phyloP scores from a whole-genome alignment of 2,329 filamentous ascomycete species.

The Diaporthe ilicicola region DNA sequence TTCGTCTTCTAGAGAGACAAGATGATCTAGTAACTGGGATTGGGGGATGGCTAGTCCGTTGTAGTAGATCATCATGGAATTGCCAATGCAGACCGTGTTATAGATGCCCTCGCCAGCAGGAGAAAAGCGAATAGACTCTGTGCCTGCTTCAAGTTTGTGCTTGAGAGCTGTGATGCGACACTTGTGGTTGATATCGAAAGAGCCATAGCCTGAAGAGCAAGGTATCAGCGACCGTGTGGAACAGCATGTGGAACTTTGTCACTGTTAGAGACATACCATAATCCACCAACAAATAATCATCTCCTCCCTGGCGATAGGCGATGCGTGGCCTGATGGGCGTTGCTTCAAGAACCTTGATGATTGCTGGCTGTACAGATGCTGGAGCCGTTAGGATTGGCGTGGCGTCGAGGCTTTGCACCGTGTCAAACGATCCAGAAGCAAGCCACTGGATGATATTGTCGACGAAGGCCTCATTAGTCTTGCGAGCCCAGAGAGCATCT shows the following conservation, averaged over 20 bases:
- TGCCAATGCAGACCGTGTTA: constrained; percentile 60
- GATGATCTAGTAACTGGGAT: constrained; percentile 45
- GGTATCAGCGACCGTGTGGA: too few relatives aligned
- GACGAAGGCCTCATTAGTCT: constrained; percentile 54
- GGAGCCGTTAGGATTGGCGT: background rate
- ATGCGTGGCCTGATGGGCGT: constrained; percentile 47
- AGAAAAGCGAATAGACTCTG: constrained; percentile 45
- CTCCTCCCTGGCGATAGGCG: constrained; percentile 52
- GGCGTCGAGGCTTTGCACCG: constrained; percentile 18
- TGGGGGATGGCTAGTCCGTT: constrained; percentile 50
- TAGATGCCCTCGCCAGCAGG: constrained; percentile 45
- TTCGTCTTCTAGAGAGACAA: constrained; percentile 47
- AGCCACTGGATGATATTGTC: background rate
- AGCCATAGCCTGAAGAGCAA: constrained; percentile 48
- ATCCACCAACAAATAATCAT: constrained; percentile 65
- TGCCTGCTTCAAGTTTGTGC: constrained; percentile 50
- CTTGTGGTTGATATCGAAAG: constrained; percentile 64
- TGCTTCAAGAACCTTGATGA: constrained; percentile 38
- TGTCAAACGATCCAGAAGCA: background rate
- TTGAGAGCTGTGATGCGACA: constrained; percentile 63
- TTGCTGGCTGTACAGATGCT: background rate
- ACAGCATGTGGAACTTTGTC: too few relatives aligned
- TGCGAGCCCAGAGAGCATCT: constrained; percentile 56
- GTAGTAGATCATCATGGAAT: constrained; percentile 54
- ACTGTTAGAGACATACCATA: too few relatives aligned